A percentile compares a stretch with the other conserved stretches of the same genome.
Conservation (phyloP, 345 rosid species). For the Firmiana major region DNA sequence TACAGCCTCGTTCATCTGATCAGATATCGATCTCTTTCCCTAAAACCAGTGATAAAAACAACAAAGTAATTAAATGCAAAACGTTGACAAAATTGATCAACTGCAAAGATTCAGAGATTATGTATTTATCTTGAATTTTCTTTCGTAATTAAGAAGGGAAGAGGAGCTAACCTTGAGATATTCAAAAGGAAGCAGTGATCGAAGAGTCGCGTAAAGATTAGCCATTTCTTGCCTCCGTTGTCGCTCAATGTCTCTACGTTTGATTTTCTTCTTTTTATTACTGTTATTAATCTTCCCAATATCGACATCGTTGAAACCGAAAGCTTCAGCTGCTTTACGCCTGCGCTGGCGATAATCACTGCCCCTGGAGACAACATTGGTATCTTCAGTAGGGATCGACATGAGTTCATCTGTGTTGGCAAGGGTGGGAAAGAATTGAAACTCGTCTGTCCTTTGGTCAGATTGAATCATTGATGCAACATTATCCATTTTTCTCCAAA, state of each 20-base stretch:
- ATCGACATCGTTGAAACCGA: background rate
- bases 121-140: background rate
- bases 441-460: background rate
- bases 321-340: background rate
- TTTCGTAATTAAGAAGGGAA: background rate
- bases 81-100: too few species aligned
- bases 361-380: background rate
- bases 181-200: slow-evolving; percentile 32
- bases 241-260: slow-evolving; percentile 37
- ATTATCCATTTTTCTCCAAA: background rate
- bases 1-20: slow-evolving; percentile 42
- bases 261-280: slow-evolving; percentile 25
- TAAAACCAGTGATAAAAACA: slow-evolving; percentile 8
- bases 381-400: background rate
- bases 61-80: too few species aligned
- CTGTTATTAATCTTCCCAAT: background rate
- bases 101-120: too few species aligned
- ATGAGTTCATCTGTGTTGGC: background rate
- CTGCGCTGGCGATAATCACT: background rate
- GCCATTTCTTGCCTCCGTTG: slow-evolving; percentile 48
- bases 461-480: background rate
- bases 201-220: slow-evolving; percentile 26
- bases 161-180: slow-evolving; percentile 33
- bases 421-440: background rate
- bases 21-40: slow-evolving; percentile 50